phyloP scores from a whole-genome alignment of 169 alveolate genomes.

The Plasmodium blacklocki region DNA sequence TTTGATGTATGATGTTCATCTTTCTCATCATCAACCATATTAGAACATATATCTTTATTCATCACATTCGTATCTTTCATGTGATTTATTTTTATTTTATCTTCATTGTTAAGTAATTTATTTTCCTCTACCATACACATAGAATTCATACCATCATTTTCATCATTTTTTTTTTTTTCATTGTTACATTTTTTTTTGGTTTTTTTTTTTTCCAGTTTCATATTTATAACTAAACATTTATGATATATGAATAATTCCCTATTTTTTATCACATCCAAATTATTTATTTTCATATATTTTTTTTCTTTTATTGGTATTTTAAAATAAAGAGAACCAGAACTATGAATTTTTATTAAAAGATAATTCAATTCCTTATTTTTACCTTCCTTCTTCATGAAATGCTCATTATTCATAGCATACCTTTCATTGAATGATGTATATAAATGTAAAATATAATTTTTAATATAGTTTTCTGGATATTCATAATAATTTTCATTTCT shows the following conservation, averaged over 20 bases:
- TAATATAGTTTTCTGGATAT: slow-evolving; percentile 9
- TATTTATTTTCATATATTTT: slow-evolving; percentile 26
- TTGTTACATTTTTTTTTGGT: not conserved
- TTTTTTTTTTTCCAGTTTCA: slow-evolving; percentile 6
- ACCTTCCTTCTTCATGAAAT: not conserved
- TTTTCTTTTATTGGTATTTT: slow-evolving; percentile 37
- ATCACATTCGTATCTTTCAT: too few relatives aligned
- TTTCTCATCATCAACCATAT: too few relatives aligned
- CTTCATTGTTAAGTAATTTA: not conserved
- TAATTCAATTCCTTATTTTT: not conserved
- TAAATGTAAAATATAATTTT: slow-evolving; percentile 25
- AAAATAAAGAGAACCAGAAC: slow-evolving; percentile 61
- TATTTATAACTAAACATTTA: slow-evolving; percentile 39
- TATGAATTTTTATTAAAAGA: slow-evolving; percentile 20
- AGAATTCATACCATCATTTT: not conserved
- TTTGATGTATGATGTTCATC: not conserved
- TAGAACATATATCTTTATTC: too few relatives aligned
- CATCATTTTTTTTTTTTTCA: not conserved
- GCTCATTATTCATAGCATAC: slow-evolving; percentile 9
- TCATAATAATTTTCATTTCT: not conserved
- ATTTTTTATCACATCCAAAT: slow-evolving; percentile 9
- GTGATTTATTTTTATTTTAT: not conserved
- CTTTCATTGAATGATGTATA: slow-evolving; percentile 1
- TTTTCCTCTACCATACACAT: not conserved
- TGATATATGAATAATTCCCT: slow-evolving; percentile 16